Base-by-base conservation (phyloP, 2,329 filamentous ascomycete genomes). In the Cercospora citrullina region DNA sequence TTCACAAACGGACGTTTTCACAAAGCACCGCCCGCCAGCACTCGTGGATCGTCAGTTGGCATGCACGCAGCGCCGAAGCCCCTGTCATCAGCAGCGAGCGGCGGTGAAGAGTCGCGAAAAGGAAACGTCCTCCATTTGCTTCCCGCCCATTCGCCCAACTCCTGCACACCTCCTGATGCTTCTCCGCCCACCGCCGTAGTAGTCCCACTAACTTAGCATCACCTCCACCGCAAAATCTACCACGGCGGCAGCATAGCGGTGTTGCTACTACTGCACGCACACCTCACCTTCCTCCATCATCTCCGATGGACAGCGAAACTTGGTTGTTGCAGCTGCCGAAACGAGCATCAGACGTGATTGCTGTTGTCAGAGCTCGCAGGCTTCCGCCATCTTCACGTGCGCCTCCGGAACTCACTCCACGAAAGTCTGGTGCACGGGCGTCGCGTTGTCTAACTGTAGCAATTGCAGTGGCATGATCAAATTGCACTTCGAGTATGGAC, bases 1-100 rank as follows among this genome's bases (percentile, higher is more conserved):
- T 36, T 36, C 23, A 16, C 18, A 53, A 12, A 26, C 9, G 48
- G 18, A 16, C 48, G 2, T 23, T 23, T 39, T 39, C 36, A 39
- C 36, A 16, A 39, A 16, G 18, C 28, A 57, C 28, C 53, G 53
- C 16, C 23, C 23, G 23, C 36, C 36, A 57, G 23, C 23, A 57
- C 10, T 8, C 26, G 26, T 16, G 26, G 53, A 57, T 28, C 28
- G 53, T 28, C 53, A 21, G 53, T 6, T 9, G 26, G 53, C 28
- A n/a, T 30, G 53, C 4, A 31, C 53, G 53, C 45, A 51, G 42
- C 42, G 42, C 42, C 51, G 51, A 8, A 30, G 53, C 53, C 53
- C 53, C 53, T 57, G 53, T 57, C 53, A 31, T 31, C 53, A 57
- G 53, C 53, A 57, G 53, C 53, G 45, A 57, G 53, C 53, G 53